Percentiles rank a stretch among this genome's conserved stretches.
These are phyloP conservation scores for Veloboletus limbatus DNA, from an alignment of 1,284 basidiomycete genomes.

Conservation along the genomic window DNA sequence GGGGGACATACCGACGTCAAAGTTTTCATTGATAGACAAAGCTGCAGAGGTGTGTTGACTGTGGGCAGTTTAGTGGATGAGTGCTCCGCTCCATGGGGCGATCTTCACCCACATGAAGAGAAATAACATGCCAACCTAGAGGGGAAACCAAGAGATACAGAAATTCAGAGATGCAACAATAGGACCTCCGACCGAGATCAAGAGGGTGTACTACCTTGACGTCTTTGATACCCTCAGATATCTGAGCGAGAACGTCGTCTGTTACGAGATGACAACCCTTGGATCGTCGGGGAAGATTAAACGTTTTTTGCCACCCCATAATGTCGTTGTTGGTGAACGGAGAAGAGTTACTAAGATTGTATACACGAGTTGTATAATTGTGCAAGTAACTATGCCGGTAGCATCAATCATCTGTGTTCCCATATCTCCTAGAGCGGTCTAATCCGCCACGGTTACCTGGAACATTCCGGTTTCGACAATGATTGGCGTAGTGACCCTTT, in stretches of 20 bases:
- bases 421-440: conserved; percentile 43
- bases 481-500: conserved; percentile 93
- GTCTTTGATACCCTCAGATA: conserved; percentile 69
- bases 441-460: conserved; percentile 77
- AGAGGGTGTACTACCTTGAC: conserved; percentile 57
- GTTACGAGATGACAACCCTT: conserved; percentile 90
- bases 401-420: conserved; percentile 34
- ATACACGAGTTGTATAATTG: background rate
- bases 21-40: conserved; percentile 86
- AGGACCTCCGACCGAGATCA: background rate
- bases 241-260: conserved; percentile 68
- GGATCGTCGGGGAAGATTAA: conserved; percentile 56
- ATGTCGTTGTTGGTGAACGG: background rate
- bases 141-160: background rate
- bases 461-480: conserved; percentile 82
- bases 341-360: too few species aligned
- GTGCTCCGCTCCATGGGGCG: background rate
- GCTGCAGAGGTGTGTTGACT: conserved; percentile 92
- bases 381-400: too few species aligned
- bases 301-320: conserved; percentile 94
- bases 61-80: conserved; percentile 4
- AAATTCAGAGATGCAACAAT: background rate
- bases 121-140: conserved; percentile 69
- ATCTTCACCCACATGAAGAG: conserved; percentile 63
- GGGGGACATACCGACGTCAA: conserved; percentile 44